Evolutionary conservation across 768 basidiomycete genomes (phyloP), one percentile per base, ranked within the genome.

Genomic region (Punctularia strigosozonata): DNA sequence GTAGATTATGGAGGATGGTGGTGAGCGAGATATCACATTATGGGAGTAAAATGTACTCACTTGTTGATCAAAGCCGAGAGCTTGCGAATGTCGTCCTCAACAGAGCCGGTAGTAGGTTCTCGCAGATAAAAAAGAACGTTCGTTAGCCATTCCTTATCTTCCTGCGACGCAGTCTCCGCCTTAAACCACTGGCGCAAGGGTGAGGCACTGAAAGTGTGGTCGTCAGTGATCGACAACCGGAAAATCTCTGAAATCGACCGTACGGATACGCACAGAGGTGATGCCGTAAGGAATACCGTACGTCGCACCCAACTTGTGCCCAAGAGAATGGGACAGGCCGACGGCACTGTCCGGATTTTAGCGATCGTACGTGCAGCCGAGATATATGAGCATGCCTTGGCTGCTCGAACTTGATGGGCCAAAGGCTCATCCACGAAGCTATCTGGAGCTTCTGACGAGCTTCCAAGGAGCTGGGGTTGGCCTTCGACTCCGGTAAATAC

Each of bases 251-350:
- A n/a, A n/a, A n/a, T n/a, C n/a, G n/a, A n/a, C n/a, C n/a, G n/a
- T n/a, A n/a, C n/a, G n/a, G 25, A 17, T n/a, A 50, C 73, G 56
- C 44, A 81, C 82, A n/a, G 83, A 85, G 4, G 85, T 86, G 44
- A 85, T 80, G 6, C 85, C 85, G 53, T 89, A 84, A 17, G 83
- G 80, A 40, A 89, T 85, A 37, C 65, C 59, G 50, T 86, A 88
- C 31, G 64, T 62, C n/a, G 81, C 81, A 3, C 83, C 84, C 8
- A 84, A 66, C 49, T 68, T 75, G 53, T 85, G 80, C 4, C 83
- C 82, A 4, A 88, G 65, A 3, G 75, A 60, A 56, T 88, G 85
- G 20, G 83, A 86, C 15, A 86, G 62, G 20, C 84, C 84, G 14
- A 82, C 50, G 4, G 80, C 57, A 49, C 75, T 84, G 46, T 17